Evolutionary conservation across 331 rosid species (phyloP), one percentile per base, ranked within the genome.

Genomic region (Arachis monticola): DNA sequence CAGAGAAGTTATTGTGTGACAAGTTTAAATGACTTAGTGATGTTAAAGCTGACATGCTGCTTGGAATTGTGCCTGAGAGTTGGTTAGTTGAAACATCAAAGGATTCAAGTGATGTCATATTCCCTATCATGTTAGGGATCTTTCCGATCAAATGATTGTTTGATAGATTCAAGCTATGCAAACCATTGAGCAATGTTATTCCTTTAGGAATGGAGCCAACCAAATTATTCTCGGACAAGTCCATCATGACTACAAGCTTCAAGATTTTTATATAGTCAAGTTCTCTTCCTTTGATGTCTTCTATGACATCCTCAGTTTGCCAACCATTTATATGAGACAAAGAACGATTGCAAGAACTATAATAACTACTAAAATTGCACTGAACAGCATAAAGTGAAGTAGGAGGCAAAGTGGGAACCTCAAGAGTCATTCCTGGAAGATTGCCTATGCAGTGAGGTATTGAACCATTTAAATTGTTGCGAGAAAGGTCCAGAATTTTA

Each of bases 401-500:
- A n/a, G n/a, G n/a, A n/a, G n/a, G n/a, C n/a, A n/a, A n/a, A n/a
- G n/a, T n/a, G n/a, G 38, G 38, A 2, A 1, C 2, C n/a, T 2
- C 2, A 2, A 47, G 11, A 47, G 52, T 2, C 52, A 73, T 72
- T 9, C 46, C 64, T 11, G 10, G 50, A 1, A 73, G 27, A 32
- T 75, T 72, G 17, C 45, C 46, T 11, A 76, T 46, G 67, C 83
- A 81, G 0, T 10, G 4, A 0, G 86, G 84, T 4, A 83, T 52
- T 40, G 7, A 6, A n/a, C 84, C 82, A 0, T 44, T 9, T 2
- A 83, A 27, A 6, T 62, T 56, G 65, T 83, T 83, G 3, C 27
- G 1, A 0, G 84, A 53, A 38, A 86, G 63, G 22, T 80, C 85
- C 76, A 86, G 78, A 13, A 83, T 72, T 67, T 72, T 61, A 6